Evolutionary conservation across 1,139 yeast genomes (phyloP), one percentile per base, ranked within the genome.

Genomic region (Torulaspora pretoriensis): DNA sequence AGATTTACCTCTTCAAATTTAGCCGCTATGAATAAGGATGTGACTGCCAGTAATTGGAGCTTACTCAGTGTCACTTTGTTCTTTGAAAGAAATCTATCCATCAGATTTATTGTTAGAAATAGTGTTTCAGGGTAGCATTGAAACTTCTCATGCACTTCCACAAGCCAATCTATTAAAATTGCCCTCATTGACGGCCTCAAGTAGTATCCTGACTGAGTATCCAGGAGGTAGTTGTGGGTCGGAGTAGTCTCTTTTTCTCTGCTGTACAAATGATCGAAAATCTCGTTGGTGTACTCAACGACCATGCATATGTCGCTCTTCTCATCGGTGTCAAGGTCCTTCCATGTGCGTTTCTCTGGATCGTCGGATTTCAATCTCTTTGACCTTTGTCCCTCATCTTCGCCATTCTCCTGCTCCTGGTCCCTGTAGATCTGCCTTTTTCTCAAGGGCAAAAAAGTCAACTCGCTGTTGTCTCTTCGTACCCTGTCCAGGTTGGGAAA

Each of bases 1-100:
- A 92, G 77, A 63, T 84, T 86, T 28, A 92, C 96, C 68, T 92
- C 98, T 69, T 92, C 98, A 65, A 86, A 89, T 68, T 90, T 90
- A 13, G 97, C 95, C 26, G 97, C 97, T 50, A 90, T 83, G 65
- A 89, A 86, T 53, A 90, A 69, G 6, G 95, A 78, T 1, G 96
- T 89, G 4, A 95, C 86, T 5, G 97, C 97, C 46, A 90, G 76
- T 49, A 90, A 74, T 70, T 92, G 98, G 47, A 90, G 71, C 67
- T 86, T 81, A 59, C 84, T 89, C 50, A 89, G 80, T 47, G 84
- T 83, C 28, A 89, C 92, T 42, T 75, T 75, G 56, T 84, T 89
- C 47, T 75, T 70, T 9, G 94, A 80, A 80, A 92, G 77, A 67
- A 87, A 89, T 53, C 97, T 71, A 67, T 90, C 98, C 83, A 90